A percentile compares a stretch with the other conserved stretches of the same genome.
These are phyloP conservation scores for Pythium scleroteichum DNA, from an alignment of 352 stramenopile species.

Conservation along the genomic window DNA sequence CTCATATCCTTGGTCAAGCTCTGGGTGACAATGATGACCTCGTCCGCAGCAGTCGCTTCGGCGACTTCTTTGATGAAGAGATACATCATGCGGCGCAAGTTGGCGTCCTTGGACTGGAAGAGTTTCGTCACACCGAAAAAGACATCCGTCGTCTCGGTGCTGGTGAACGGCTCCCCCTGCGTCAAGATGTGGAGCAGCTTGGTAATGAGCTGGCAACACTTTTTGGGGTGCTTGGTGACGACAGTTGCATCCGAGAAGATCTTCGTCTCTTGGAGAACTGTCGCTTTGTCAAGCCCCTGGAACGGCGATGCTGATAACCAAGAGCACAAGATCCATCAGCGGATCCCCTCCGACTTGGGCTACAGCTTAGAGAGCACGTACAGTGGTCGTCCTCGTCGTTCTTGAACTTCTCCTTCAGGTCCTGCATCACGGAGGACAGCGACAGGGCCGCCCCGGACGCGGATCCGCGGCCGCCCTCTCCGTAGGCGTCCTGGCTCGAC, in stretches of 20 bases:
- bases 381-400: constrained; percentile 95
- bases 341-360: no score
- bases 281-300: constrained; percentile 94
- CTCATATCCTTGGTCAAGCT: constrained; percentile 99
- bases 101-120: constrained; percentile 98
- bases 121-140: constrained; percentile 99
- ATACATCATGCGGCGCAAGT: constrained; percentile 98
- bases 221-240: constrained; percentile 96
- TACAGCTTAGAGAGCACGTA: constrained; percentile 31
- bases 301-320: constrained; percentile 85
- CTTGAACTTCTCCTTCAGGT: constrained; percentile 99
- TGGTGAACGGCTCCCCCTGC: constrained; percentile 96
- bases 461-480: constrained; percentile 36
- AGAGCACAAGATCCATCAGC: neutral
- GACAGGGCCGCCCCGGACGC: constrained; percentile 40
- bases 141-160: constrained; percentile 95
- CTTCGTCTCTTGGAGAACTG: constrained; percentile 97
- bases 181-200: constrained; percentile 98
- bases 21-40: constrained; percentile 99
- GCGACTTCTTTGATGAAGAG: constrained; percentile 99
- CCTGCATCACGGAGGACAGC: constrained; percentile 91
- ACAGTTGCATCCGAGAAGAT: constrained; percentile 98
- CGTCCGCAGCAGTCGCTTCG: constrained; percentile 87
- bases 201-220: constrained; percentile 99
- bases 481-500: constrained; percentile 52